A percentile compares a stretch with the other conserved stretches of the same genome.
Conservation (phyloP, 495 filamentous ascomycete species). For the Margaritispora aquatica region DNA sequence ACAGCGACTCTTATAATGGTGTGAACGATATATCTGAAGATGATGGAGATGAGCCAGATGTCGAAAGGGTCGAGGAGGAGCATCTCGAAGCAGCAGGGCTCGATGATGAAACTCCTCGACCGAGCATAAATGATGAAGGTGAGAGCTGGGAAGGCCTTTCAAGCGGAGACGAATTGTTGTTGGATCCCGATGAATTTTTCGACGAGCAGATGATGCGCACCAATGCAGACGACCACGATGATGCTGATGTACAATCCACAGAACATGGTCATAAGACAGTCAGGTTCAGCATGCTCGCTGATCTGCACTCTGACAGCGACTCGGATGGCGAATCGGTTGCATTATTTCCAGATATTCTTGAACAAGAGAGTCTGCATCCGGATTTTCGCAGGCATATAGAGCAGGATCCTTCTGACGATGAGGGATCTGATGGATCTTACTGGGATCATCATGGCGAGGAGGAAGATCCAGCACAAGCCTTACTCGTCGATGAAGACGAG, state of each 20-base stretch:
- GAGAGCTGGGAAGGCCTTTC: slow-evolving; percentile 55
- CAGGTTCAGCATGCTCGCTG: not conserved
- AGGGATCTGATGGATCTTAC: not conserved
- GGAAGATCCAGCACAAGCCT: not conserved
- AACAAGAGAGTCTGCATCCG: not conserved
- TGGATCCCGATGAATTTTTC: slow-evolving; percentile 29
- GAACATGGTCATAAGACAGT: not conserved
- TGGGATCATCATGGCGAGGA: not conserved
- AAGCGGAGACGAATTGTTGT: slow-evolving; percentile 39
- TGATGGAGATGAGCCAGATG: slow-evolving; percentile 68
- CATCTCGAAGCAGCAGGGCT: slow-evolving; percentile 58
- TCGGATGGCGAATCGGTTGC: not conserved
- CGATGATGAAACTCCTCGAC: slow-evolving; percentile 30
- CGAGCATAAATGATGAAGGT: slow-evolving; percentile 36
- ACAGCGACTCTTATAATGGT: slow-evolving; percentile 61
- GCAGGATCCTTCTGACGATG: slow-evolving; percentile 2
- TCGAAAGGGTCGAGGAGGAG: slow-evolving; percentile 66
- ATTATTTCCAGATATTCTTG: slow-evolving; percentile 1
- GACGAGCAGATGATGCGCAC: slow-evolving; percentile 33
- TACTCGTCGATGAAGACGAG: slow-evolving; percentile 32
- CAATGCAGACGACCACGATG: slow-evolving; percentile 9
- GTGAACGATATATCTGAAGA: slow-evolving; percentile 74
- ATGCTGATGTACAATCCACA: not conserved
- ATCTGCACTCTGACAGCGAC: not conserved
- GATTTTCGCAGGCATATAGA: slow-evolving; percentile 1